Evolutionary conservation across 305 asterid species (phyloP), one percentile per base, ranked within the genome.

Genomic region (Fraxinus dipetala): DNA sequence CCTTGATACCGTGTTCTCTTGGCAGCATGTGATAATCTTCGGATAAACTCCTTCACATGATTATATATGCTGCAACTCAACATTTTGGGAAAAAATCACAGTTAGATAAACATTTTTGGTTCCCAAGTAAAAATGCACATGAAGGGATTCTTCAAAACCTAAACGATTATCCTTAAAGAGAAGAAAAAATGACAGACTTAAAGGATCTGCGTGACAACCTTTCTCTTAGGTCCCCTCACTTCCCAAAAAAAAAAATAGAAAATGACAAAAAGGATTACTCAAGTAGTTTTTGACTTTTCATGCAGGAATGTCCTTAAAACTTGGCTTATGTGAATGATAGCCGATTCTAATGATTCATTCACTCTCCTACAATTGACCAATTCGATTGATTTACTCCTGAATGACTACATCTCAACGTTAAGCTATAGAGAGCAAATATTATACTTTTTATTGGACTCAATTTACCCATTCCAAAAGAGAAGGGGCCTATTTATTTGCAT

Each of bases 21-120:
- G 3, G 88, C 77, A 54, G 85, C 30, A 51, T 61, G 16, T 28
- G 88, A 81, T 75, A 86, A 54, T 72, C 85, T 86, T 75, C 28
- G 79, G 81, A 82, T 26, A 72, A 88, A 76, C 83, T 85, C 91
- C 90, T 83, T 88, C 87, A 85, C 56, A 43, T 89, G 88, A 82
- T 88, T 89, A 84, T 67, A 67, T 67, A 67, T 67, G 36, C 38
- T 67, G 74, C 74, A 67, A 67, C 5, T 28, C 74, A 67, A 26
- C 4, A 2, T 18, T 22, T 61, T 2, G 31, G 9, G 22, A 61
- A 59, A 22, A 61, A n/a, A 6, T 1, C 26, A n/a, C 69, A 18
- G 69, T 59, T n/a, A 59, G 4, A 59, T 59, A 20, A 18, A 61
- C 4, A 61, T 22, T 61, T 22, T 56, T n/a, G 24, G n/a, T 24